Evolutionary conservation across 2,329 filamentous ascomycete genomes (phyloP).

Genomic region (Trichophyton simii): DNA sequence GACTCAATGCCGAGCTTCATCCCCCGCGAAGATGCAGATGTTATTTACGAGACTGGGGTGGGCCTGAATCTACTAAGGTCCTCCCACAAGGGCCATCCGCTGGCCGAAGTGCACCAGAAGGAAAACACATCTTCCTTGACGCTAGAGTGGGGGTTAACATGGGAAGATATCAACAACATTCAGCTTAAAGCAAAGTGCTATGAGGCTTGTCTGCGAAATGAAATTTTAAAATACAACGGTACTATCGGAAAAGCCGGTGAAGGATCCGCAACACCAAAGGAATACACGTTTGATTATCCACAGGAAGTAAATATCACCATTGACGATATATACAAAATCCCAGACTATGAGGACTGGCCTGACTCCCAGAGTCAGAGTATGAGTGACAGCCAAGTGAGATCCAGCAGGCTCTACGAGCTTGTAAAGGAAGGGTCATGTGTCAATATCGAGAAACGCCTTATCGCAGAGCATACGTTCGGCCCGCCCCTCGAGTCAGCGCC

Average conservation of each 20-base stretch:
- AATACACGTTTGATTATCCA: not conserved
- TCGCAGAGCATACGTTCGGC: slow-evolving; percentile 19
- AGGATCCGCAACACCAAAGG: not conserved
- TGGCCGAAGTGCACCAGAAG: slow-evolving; percentile 44
- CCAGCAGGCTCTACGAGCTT: slow-evolving; percentile 21
- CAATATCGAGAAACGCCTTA: slow-evolving; percentile 12
- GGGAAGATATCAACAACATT: slow-evolving; percentile 54
- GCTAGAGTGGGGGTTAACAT: slow-evolving; percentile 58
- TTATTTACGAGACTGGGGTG: slow-evolving; percentile 67
- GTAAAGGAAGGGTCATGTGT: slow-evolving; percentile 18
- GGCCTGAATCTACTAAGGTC: slow-evolving; percentile 60
- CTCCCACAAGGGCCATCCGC: slow-evolving; percentile 58
- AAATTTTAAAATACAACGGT: slow-evolving; percentile 28
- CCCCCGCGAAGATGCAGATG: slow-evolving; percentile 52
- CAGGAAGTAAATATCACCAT: not conserved
- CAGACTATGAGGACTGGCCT: not conserved
- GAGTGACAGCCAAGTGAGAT: slow-evolving; percentile 1
- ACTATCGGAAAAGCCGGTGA: slow-evolving; percentile 10
- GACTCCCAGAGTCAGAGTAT: not conserved
- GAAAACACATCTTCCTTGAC: slow-evolving; percentile 40
- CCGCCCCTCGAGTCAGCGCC: slow-evolving; percentile 43
- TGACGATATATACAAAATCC: slow-evolving; percentile 7
- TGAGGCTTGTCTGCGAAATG: slow-evolving; percentile 24
- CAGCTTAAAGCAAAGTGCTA: slow-evolving; percentile 45
- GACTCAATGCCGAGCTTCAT: slow-evolving; percentile 55